A percentile compares a stretch with the other conserved stretches of the same genome.
Evolutionary conservation across 306 rosid genomes (phyloP).

Genomic region (Hippophae tibetana): DNA sequence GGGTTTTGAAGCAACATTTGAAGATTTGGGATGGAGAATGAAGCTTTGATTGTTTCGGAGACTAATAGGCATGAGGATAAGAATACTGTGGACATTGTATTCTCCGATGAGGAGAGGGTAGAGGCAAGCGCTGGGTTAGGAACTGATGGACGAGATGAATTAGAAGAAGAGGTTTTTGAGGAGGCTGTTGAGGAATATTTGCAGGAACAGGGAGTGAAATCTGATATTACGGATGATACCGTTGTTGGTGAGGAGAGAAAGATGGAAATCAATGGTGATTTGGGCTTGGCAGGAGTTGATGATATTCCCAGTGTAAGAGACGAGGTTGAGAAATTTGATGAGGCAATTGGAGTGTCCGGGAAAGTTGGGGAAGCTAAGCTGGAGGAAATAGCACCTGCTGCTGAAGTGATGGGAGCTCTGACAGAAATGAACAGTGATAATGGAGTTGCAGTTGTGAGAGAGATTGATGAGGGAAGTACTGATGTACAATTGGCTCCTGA

Average conservation of each 20-base stretch:
- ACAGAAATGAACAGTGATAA: conserved; percentile 11
- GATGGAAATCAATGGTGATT: conserved; percentile 7
- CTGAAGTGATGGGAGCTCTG: not conserved
- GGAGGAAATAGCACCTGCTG: conserved; percentile 8
- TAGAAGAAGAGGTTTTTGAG: conserved; percentile 45
- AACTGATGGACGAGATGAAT: conserved; percentile 36
- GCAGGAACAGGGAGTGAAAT: conserved; percentile 21
- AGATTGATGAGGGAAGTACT: conserved; percentile 33
- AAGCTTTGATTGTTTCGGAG: conserved; percentile 30
- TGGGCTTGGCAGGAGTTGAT: conserved; percentile 14
- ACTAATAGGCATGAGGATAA: conserved; percentile 28
- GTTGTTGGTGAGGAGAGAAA: conserved; percentile 11
- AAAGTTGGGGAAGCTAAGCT: conserved; percentile 5
- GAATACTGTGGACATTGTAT: conserved; percentile 28
- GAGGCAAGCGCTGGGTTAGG: conserved; percentile 23
- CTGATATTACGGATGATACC: conserved; percentile 2
- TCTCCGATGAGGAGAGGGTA: conserved; percentile 19
- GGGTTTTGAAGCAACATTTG: conserved; percentile 32
- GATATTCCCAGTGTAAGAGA: conserved; percentile 22
- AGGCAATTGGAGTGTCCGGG: conserved; percentile 23
- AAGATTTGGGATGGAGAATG: conserved; percentile 48
- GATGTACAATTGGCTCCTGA: conserved; percentile 16
- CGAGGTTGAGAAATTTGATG: conserved; percentile 42
- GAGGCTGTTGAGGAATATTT: conserved; percentile 37
- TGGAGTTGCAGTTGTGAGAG: conserved; percentile 12